Conservation (phyloP, 805 yeast species). For the Kodamaea sagamina region DNA sequence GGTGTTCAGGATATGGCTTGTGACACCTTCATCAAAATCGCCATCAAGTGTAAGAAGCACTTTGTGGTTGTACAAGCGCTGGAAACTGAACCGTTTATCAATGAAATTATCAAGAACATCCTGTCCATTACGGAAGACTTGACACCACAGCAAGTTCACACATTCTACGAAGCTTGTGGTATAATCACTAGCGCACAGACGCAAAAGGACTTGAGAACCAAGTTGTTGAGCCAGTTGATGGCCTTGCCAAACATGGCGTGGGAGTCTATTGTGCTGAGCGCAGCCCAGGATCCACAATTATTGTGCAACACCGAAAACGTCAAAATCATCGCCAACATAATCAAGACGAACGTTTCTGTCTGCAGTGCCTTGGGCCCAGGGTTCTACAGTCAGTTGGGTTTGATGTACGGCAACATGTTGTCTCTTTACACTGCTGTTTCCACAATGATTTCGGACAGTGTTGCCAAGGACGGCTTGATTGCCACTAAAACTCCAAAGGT, state of each 20-base stretch:
- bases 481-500: constrained; percentile 96
- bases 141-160: constrained; percentile 96
- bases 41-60: constrained; percentile 92
- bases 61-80: constrained; percentile 85
- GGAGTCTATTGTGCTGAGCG: constrained; percentile 83
- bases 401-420: constrained; percentile 86
- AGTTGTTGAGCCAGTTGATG: constrained; percentile 79
- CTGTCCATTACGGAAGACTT: constrained; percentile 87
- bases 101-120: constrained; percentile 81
- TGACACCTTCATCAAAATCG: constrained; percentile 95
- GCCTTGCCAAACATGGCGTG: constrained; percentile 91
- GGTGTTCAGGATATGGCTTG: constrained; percentile 99
- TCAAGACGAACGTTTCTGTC: constrained; percentile 93
- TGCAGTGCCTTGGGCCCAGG: constrained; percentile 94
- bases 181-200: constrained; percentile 87
- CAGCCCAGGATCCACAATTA: constrained; percentile 79
- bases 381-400: constrained; percentile 83
- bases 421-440: constrained; percentile 87
- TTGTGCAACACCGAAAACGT: constrained; percentile 80
- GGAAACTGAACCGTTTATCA: constrained; percentile 88
- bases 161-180: constrained; percentile 97
- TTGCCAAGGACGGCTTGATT: constrained; percentile 76
- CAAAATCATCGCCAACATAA: constrained; percentile 87
- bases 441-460: constrained; percentile 76
- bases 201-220: constrained; percentile 64